These are phyloP conservation scores for Fallopia convolvulus DNA, from an alignment of 148 eudicot genomes.

Conservation along the genomic window DNA sequence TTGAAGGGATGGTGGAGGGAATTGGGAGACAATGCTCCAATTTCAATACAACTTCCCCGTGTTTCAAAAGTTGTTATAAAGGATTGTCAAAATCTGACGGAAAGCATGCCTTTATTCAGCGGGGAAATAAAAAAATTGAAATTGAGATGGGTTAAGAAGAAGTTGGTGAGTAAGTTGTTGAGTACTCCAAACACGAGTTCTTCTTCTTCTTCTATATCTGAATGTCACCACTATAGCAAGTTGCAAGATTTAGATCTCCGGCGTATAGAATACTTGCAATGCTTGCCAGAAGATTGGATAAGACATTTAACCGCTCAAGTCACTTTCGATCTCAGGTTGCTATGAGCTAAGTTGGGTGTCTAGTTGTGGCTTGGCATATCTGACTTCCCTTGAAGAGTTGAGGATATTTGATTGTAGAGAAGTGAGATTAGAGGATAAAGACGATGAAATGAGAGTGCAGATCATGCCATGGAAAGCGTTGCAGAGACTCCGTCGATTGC, in stretches of 20 bases:
- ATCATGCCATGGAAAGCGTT: neutral
- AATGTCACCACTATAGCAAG: neutral
- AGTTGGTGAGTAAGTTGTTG: neutral
- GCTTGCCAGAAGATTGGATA: neutral
- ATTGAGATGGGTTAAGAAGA: neutral
- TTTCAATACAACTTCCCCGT: neutral
- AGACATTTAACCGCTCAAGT: neutral
- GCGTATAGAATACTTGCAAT: neutral
- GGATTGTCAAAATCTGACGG: neutral
- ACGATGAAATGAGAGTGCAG: too few relatives aligned
- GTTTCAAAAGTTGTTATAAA: neutral
- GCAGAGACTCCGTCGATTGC: neutral
- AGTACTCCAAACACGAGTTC: neutral
- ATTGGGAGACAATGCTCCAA: neutral
- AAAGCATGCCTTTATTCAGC: neutral
- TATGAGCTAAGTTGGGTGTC: neutral
- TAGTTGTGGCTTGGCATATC: neutral
- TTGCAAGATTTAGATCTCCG: too few relatives aligned
- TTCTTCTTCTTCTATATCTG: neutral
- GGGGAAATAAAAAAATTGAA: neutral
- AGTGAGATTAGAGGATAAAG: neutral
- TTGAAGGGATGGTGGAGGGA: neutral
- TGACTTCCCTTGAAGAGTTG: neutral
- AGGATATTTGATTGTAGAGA: neutral
- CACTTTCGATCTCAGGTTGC: neutral